These are phyloP conservation scores for Mycena citricolor DNA, from an alignment of 1,284 basidiomycete species.

Conservation along the genomic window DNA sequence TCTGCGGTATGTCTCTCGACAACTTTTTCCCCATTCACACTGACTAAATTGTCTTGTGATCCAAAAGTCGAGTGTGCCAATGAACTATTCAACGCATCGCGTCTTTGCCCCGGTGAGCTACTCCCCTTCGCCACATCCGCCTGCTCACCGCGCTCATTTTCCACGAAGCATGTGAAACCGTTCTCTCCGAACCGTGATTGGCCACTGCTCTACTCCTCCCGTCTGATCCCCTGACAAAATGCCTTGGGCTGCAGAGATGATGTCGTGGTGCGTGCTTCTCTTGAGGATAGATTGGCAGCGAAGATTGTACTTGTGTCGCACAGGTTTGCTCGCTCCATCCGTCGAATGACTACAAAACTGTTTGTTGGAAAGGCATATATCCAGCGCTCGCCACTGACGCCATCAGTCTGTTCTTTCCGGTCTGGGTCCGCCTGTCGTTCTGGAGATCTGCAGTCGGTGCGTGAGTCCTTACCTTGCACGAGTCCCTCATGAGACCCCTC, in stretches of 20 bases:
- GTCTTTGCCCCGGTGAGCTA: conserved; percentile 68
- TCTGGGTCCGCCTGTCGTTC: conserved; percentile 64
- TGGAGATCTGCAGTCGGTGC: conserved; percentile 79
- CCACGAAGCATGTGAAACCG: conserved; percentile 70
- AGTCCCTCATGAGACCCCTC: conserved; percentile 1
- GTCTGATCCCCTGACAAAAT: conserved; percentile 9
- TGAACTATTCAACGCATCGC: conserved; percentile 71
- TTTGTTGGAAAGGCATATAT: conserved; percentile 41
- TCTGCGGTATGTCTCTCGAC: conserved; percentile 60
- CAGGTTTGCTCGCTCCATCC: conserved; percentile 78
- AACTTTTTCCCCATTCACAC: conserved; percentile 1
- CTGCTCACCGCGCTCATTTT: conserved; percentile 10
- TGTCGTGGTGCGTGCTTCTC: conserved; percentile 58
- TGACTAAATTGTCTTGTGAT: conserved; percentile 5
- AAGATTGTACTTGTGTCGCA: too few species aligned
- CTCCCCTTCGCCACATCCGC: not conserved
- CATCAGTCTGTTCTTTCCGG: conserved; percentile 80
- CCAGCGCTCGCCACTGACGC: conserved; percentile 21
- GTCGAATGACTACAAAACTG: conserved; percentile 85
- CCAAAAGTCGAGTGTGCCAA: conserved; percentile 77
- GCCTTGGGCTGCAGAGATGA: conserved; percentile 58
- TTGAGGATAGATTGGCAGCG: conserved; percentile 14
- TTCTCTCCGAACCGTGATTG: conserved; percentile 71
- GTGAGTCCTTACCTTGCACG: conserved; percentile 22
- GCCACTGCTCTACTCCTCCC: not conserved